These are phyloP conservation scores for Guyanaporus albipodus DNA, from an alignment of 768 basidiomycete genomes.

Conservation along the genomic window DNA sequence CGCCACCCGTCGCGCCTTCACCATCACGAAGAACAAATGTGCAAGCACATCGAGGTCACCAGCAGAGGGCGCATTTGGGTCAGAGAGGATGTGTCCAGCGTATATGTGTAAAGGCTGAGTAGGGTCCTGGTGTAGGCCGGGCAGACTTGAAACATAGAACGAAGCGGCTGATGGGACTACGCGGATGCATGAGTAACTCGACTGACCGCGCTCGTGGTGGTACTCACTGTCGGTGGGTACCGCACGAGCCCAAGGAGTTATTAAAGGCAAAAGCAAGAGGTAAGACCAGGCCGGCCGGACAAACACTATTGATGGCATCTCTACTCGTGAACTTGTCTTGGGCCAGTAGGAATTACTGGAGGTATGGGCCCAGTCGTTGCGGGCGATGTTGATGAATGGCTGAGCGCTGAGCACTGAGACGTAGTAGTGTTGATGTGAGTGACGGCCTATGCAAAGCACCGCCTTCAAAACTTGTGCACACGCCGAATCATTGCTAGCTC, in stretches of 20 bases:
- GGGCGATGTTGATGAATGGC: constrained; percentile 4
- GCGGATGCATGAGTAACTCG: background rate
- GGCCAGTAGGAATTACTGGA: background rate
- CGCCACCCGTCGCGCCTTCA: constrained; percentile 82
- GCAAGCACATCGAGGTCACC: constrained; percentile 59
- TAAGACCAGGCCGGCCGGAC: constrained; percentile 9
- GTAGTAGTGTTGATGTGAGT: too few relatives aligned
- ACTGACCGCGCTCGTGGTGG: background rate
- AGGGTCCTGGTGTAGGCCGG: constrained; percentile 72
- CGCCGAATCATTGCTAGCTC: too few relatives aligned
- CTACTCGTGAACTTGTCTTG: background rate
- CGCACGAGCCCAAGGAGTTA: constrained; percentile 15
- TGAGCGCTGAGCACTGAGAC: too few relatives aligned
- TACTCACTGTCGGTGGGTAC: constrained; percentile 41
- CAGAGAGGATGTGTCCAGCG: constrained; percentile 81
- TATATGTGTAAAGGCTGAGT: constrained; percentile 72
- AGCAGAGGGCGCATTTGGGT: constrained; percentile 53
- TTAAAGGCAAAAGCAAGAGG: constrained; percentile 17
- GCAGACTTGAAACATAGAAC: constrained; percentile 76
- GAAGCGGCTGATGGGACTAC: constrained; percentile 76
- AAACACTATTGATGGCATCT: constrained; percentile 5
- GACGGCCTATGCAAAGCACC: too few relatives aligned
- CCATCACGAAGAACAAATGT: constrained; percentile 85
- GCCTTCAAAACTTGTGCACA: too few relatives aligned
- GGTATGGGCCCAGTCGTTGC: background rate